Evolutionary conservation across 208 protist genomes (phyloP).

Genomic region (Zelonia costaricensis): DNA sequence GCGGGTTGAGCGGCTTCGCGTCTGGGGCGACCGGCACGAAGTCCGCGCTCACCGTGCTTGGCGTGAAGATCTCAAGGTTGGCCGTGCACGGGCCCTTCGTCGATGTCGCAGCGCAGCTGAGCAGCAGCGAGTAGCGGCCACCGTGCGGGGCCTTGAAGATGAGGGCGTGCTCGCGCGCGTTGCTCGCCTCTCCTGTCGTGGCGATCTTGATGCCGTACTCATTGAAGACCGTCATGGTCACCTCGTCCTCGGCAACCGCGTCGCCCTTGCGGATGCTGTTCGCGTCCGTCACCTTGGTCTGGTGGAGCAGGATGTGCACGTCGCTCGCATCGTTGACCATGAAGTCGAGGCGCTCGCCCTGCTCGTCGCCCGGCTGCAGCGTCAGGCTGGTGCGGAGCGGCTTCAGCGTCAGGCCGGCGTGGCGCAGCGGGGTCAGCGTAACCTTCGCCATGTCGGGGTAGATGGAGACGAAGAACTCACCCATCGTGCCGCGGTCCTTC

Average conservation of each 20-base stretch:
- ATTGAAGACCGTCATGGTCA: constrained; percentile 72
- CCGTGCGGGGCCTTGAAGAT: constrained; percentile 68
- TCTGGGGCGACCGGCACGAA: constrained; percentile 58
- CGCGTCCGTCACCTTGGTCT: constrained; percentile 53
- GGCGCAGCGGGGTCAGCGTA: constrained; percentile 71
- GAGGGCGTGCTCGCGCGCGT: constrained; percentile 73
- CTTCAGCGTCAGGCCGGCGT: constrained; percentile 57
- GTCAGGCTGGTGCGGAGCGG: constrained; percentile 37
- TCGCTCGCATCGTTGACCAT: constrained; percentile 67
- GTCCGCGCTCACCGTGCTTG: constrained; percentile 42
- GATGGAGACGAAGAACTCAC: constrained; percentile 77
- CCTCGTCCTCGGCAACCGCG: constrained; percentile 46
- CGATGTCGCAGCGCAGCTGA: constrained; percentile 33
- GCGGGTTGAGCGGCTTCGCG: constrained; percentile 52
- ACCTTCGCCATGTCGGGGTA: constrained; percentile 83
- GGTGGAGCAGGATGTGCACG: constrained; percentile 79
- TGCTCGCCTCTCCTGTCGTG: constrained; percentile 57
- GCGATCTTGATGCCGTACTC: constrained; percentile 69
- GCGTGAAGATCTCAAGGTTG: constrained; percentile 58
- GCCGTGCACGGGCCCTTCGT: constrained; percentile 41
- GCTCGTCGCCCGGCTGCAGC: constrained; percentile 31
- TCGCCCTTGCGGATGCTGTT: constrained; percentile 46
- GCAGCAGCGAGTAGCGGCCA: constrained; percentile 66
- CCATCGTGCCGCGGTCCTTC: constrained; percentile 63
- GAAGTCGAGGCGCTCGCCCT: constrained; percentile 61